Conservation (phyloP, 768 basidiomycete species). For the Lactarius quietus region DNA sequence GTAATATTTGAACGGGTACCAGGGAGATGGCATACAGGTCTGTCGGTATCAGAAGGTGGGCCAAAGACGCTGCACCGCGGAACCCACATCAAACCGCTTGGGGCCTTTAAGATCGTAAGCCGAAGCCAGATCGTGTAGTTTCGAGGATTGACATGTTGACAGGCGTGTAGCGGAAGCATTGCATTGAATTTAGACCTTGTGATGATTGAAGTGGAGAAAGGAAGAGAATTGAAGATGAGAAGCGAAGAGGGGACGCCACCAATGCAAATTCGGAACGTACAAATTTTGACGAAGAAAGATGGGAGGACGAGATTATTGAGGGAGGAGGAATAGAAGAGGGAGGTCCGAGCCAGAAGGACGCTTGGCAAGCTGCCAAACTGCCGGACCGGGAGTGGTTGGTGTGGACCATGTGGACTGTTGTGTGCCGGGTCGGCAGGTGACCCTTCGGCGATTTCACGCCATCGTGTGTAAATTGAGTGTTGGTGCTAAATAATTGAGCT, state of each 20-base stretch:
- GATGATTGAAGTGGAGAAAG: neutral
- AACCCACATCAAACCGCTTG: neutral
- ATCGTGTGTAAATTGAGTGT: conserved; percentile 13
- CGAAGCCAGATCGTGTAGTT: neutral
- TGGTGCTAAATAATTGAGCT: neutral
- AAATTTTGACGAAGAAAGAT: neutral
- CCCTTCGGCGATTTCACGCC: conserved; percentile 12
- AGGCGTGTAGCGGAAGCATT: neutral
- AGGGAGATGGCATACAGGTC: neutral
- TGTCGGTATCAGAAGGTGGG: neutral
- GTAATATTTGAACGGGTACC: neutral
- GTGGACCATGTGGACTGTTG: conserved; percentile 9
- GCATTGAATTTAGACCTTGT: neutral
- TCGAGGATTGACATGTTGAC: conserved; percentile 1
- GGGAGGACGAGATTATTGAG: neutral
- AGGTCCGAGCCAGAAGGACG: conserved; percentile 10
- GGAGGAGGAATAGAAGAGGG: neutral
- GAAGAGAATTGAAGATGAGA: neutral
- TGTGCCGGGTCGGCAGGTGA: conserved; percentile 14
- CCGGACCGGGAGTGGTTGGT: neutral
- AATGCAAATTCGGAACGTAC: neutral
- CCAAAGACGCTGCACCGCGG: neutral
- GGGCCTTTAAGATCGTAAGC: neutral
- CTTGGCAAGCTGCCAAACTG: conserved; percentile 3
- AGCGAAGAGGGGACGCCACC: neutral